Evolutionary conservation across 129 eudicot genomes (phyloP).

Genomic region (Chrysanthemum seticuspe): DNA sequence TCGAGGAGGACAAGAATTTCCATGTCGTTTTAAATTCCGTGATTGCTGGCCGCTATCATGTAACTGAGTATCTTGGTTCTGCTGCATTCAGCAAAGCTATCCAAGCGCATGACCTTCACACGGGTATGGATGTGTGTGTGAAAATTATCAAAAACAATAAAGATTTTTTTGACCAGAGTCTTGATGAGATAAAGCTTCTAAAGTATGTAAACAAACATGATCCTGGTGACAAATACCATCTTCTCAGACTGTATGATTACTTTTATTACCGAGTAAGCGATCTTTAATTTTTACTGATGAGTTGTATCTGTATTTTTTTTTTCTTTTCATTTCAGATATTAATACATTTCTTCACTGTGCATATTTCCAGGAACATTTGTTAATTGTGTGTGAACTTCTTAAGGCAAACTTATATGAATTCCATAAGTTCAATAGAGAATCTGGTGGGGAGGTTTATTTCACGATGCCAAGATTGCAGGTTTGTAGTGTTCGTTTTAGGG

Average conservation of each 20-base stretch:
- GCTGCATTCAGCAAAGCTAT: slow-evolving; percentile 99
- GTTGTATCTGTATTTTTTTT: neutral
- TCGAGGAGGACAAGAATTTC: slow-evolving; percentile 96
- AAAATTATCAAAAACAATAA: slow-evolving; percentile 93
- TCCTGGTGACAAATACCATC: slow-evolving; percentile 90
- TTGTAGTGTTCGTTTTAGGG: slow-evolving; percentile 1
- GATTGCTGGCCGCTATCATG: slow-evolving; percentile 94
- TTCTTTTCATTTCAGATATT: neutral
- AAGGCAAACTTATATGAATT: slow-evolving; percentile 90
- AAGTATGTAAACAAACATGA: slow-evolving; percentile 90
- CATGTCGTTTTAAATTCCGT: slow-evolving; percentile 89
- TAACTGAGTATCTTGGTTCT: slow-evolving; percentile 95
- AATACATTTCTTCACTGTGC: slow-evolving; percentile 13
- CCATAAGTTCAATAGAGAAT: slow-evolving; percentile 89
- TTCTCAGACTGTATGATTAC: slow-evolving; percentile 93
- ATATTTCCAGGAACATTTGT: slow-evolving; percentile 73
- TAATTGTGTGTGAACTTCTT: slow-evolving; percentile 88
- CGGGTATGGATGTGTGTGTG: slow-evolving; percentile 99
- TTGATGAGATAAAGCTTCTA: slow-evolving; percentile 93
- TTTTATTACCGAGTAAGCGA: slow-evolving; percentile 90
- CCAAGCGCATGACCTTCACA: slow-evolving; percentile 95
- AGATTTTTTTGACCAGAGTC: slow-evolving; percentile 98
- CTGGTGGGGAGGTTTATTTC: slow-evolving; percentile 95
- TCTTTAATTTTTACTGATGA: neutral
- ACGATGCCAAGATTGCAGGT: slow-evolving; percentile 99